phyloP scores from a whole-genome alignment of 2,329 filamentous ascomycete genomes.

The Aspergillus sp. region DNA sequence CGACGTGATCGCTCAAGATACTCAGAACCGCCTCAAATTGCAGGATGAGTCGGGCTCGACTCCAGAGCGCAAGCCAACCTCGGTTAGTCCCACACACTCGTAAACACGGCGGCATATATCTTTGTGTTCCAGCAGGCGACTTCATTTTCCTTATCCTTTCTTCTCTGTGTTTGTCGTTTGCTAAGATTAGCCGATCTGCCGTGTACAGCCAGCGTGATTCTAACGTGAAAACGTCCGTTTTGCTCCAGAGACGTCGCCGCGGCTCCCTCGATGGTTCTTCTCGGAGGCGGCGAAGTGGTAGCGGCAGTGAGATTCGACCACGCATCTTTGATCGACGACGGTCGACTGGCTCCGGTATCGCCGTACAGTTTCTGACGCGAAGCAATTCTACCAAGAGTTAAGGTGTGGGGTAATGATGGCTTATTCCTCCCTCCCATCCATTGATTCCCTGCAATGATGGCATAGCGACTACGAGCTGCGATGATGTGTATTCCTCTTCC shows the following conservation, averaged over 20 bases:
- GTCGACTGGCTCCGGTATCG: constrained; percentile 31
- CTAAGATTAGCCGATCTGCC: constrained; percentile 34
- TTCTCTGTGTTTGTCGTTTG: constrained; percentile 26
- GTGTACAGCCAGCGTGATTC: constrained; percentile 41
- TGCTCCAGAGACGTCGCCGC: constrained; percentile 42
- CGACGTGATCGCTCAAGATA: constrained; percentile 73
- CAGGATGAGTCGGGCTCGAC: constrained; percentile 59
- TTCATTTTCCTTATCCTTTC: constrained; percentile 3
- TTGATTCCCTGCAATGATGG: constrained; percentile 25
- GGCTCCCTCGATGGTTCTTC: constrained; percentile 35
- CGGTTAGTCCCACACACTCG: constrained; percentile 36
- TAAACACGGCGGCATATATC: constrained; percentile 19
- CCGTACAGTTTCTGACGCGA: constrained; percentile 32
- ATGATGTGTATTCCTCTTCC: constrained; percentile 27
- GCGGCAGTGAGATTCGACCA: constrained; percentile 36
- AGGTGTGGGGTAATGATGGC: constrained; percentile 5
- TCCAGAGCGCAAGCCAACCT: constrained; percentile 49
- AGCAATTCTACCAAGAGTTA: constrained; percentile 35
- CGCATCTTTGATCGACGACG: constrained; percentile 17
- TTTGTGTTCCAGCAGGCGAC: constrained; percentile 3
- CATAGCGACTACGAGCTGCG: constrained; percentile 33
- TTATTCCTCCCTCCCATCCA: constrained; percentile 13
- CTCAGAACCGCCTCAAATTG: constrained; percentile 77
- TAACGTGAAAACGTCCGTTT: constrained; percentile 39
- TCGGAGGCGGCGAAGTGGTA: constrained; percentile 36